A percentile compares a stretch with the other conserved stretches of the same genome.
Evolutionary conservation across 495 filamentous ascomycete genomes (phyloP).

Genomic region (Staphylotrichum tortipilum): DNA sequence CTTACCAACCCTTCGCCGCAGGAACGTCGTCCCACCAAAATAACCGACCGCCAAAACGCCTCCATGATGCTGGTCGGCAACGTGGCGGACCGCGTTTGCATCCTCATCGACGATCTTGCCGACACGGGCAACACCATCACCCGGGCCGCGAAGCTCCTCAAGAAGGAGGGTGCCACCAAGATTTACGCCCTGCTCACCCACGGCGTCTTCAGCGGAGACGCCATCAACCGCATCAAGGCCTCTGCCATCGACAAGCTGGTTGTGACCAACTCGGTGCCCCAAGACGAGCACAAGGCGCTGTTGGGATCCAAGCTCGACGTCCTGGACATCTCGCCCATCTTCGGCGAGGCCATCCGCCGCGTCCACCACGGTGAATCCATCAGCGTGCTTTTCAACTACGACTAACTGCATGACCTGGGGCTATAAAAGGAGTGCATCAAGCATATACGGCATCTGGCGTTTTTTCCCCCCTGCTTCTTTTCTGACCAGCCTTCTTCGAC

Average conservation of each 20-base stretch:
- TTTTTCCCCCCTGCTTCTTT: too few relatives aligned
- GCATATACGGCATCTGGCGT: slow-evolving; percentile 15
- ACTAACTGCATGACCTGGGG: slow-evolving; percentile 39
- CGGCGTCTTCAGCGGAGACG: slow-evolving; percentile 88
- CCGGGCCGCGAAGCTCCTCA: slow-evolving; percentile 87
- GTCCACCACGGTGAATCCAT: slow-evolving; percentile 98
- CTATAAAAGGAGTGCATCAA: slow-evolving; percentile 7
- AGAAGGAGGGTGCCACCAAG: slow-evolving; percentile 80
- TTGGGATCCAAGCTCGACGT: slow-evolving; percentile 81
- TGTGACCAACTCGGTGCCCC: slow-evolving; percentile 90
- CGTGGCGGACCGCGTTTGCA: slow-evolving; percentile 71
- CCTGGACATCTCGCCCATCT: slow-evolving; percentile 82
- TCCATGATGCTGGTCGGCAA: slow-evolving; percentile 98
- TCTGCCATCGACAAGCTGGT: slow-evolving; percentile 84
- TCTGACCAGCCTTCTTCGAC: slow-evolving; percentile 4
- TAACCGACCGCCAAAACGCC: slow-evolving; percentile 89
- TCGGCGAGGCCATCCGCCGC: slow-evolving; percentile 92
- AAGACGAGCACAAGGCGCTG: slow-evolving; percentile 61
- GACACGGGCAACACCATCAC: slow-evolving; percentile 98
- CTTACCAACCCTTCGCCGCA: slow-evolving; percentile 30
- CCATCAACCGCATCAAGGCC: slow-evolving; percentile 88
- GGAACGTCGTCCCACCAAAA: slow-evolving; percentile 94
- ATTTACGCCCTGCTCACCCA: slow-evolving; percentile 92
- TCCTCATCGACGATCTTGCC: slow-evolving; percentile 87
- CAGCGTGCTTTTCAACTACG: slow-evolving; percentile 91